Evolutionary conservation across 2,329 filamentous ascomycete genomes (phyloP).

Genomic region (Pseudopyricularia javanii): DNA sequence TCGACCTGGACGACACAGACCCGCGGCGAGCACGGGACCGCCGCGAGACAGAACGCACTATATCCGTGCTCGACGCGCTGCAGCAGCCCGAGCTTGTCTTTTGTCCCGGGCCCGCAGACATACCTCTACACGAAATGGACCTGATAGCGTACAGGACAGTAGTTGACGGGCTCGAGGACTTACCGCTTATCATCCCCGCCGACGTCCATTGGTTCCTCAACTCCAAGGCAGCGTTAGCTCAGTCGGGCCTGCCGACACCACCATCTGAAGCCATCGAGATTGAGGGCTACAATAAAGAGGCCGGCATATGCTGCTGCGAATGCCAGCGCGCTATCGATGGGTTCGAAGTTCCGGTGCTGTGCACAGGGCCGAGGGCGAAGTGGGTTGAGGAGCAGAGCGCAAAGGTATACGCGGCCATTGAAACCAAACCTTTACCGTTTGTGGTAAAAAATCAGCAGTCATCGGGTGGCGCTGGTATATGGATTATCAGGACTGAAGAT

Average conservation of each 20-base stretch:
- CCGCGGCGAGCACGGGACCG: conserved; percentile 13
- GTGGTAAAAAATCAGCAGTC: conserved; percentile 24
- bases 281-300: conserved; percentile 6
- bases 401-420: conserved; percentile 12
- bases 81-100: conserved; percentile 20
- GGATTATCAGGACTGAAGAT: conserved; percentile 14
- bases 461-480: conserved; percentile 23
- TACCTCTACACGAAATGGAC: conserved; percentile 15
- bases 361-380: conserved; percentile 12
- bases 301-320: not conserved
- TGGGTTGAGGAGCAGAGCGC: conserved; percentile 17
- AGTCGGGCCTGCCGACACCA: conserved; percentile 20
- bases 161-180: conserved; percentile 16
- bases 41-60: conserved; percentile 16
- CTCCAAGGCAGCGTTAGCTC: conserved; percentile 20
- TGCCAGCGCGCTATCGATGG: conserved; percentile 1
- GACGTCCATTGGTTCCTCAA: conserved; percentile 23
- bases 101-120: conserved; percentile 15
- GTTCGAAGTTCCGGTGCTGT: conserved; percentile 9
- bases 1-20: conserved; percentile 13
- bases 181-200: conserved; percentile 14
- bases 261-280: conserved; percentile 13
- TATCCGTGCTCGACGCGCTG: conserved; percentile 13
- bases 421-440: conserved; percentile 16
- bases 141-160: conserved; percentile 16